Evolutionary conservation across 2,329 filamentous ascomycete genomes (phyloP).

Genomic region (Didymella arachidicola): DNA sequence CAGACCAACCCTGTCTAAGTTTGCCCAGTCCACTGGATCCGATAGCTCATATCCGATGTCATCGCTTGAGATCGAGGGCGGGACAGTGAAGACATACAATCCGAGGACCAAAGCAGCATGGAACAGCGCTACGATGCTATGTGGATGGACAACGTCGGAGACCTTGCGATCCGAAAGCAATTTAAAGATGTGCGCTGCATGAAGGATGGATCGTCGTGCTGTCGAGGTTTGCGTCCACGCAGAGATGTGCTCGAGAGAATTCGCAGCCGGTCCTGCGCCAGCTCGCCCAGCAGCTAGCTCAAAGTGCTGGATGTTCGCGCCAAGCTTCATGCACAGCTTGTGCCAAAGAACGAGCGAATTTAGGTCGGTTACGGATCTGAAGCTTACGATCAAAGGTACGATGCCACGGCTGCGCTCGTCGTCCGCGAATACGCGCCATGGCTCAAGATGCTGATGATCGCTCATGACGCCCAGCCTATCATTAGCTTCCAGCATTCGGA

Average conservation of each 20-base stretch:
- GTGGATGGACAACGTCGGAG: constrained; percentile 61
- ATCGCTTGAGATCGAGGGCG: constrained; percentile 35
- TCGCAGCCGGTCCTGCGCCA: constrained; percentile 56
- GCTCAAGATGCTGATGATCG: constrained; percentile 42
- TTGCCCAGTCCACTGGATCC: constrained; percentile 60
- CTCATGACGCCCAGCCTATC: constrained; percentile 41
- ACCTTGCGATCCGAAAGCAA: constrained; percentile 61
- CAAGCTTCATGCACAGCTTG: constrained; percentile 61
- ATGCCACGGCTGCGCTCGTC: constrained; percentile 56
- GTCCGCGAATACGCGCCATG: constrained; percentile 56
- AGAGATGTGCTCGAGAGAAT: constrained; percentile 60
- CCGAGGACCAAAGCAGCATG: constrained; percentile 61
- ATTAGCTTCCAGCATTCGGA: constrained; percentile 47
- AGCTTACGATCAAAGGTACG: constrained; percentile 49
- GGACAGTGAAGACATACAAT: constrained; percentile 60
- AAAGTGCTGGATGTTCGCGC: constrained; percentile 61
- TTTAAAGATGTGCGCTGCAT: constrained; percentile 62
- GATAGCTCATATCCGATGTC: constrained; percentile 56
- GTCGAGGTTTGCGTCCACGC: constrained; percentile 61
- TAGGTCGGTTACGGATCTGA: constrained; percentile 49
- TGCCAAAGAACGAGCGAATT: constrained; percentile 63
- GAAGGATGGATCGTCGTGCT: constrained; percentile 59
- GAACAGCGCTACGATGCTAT: constrained; percentile 60
- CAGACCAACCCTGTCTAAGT: constrained; percentile 57
- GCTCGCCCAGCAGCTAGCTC: constrained; percentile 61